Conservation (phyloP, 2,329 filamentous ascomycete species). For the Didymellaceae sp. region DNA sequence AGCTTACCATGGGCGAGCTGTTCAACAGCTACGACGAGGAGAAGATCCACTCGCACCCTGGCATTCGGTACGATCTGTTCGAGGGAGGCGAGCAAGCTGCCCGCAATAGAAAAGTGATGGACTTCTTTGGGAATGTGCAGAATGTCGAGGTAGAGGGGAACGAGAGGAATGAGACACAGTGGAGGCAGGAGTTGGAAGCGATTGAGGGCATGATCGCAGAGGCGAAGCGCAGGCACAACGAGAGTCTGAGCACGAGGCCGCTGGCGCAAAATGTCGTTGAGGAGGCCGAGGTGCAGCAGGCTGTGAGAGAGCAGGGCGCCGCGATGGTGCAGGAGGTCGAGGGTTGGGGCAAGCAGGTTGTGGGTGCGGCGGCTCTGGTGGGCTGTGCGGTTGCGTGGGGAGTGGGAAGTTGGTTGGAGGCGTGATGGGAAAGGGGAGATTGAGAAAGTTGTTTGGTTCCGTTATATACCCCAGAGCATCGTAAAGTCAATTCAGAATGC, state of each 20-base stretch:
- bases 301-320: constrained; percentile 39
- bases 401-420: constrained; percentile 49
- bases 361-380: constrained; percentile 48
- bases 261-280: constrained; percentile 33
- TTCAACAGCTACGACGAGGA: constrained; percentile 96
- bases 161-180: constrained; percentile 51
- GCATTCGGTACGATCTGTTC: constrained; percentile 95
- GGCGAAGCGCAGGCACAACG: constrained; percentile 51
- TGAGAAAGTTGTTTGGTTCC: neutral
- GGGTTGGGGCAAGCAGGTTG: constrained; percentile 49
- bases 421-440: constrained; percentile 14
- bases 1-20: constrained; percentile 88
- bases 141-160: constrained; percentile 84
- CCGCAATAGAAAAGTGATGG: constrained; percentile 82
- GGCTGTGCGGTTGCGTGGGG: constrained; percentile 51
- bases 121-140: constrained; percentile 98
- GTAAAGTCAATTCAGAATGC: too few species aligned
- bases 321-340: constrained; percentile 46
- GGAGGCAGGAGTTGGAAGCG: constrained; percentile 75
- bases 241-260: constrained; percentile 30
- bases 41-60: constrained; percentile 93
- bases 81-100: constrained; percentile 79
- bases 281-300: constrained; percentile 26
- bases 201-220: constrained; percentile 69
- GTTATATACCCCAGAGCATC: constrained; percentile 19